A percentile compares a stretch with the other conserved stretches of the same genome.
Evolutionary conservation across 805 yeast genomes (phyloP).

Genomic region (Monosporozyma aerobia): DNA sequence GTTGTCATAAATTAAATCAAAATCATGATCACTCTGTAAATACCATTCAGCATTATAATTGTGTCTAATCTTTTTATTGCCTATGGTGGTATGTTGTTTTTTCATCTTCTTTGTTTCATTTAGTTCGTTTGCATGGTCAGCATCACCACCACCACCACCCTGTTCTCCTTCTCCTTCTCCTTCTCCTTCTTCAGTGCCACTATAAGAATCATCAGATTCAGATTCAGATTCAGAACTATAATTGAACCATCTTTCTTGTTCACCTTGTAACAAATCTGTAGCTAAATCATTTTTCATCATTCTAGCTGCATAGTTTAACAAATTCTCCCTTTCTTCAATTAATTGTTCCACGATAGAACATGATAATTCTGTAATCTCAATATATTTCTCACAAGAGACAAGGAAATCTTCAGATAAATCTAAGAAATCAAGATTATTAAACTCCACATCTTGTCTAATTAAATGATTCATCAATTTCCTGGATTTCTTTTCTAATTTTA

Average conservation of each 20-base stretch:
- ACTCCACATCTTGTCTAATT: conserved; percentile 37
- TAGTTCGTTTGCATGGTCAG: neutral
- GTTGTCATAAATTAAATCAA: conserved; percentile 49
- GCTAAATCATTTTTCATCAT: conserved; percentile 68
- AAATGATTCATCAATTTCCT: conserved; percentile 39
- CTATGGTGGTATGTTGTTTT: neutral
- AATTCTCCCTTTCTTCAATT: conserved; percentile 60
- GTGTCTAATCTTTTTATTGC: neutral
- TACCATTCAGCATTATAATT: conserved; percentile 52
- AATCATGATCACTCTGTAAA: conserved; percentile 57
- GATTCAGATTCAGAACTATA: conserved; percentile 22
- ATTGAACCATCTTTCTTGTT: conserved; percentile 31
- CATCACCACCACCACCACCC: neutral
- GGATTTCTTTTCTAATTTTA: conserved; percentile 18
- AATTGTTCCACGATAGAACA: conserved; percentile 43
- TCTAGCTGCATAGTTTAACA: conserved; percentile 64
- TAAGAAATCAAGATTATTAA: conserved; percentile 29
- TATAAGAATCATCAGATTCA: conserved; percentile 10
- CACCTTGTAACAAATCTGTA: conserved; percentile 45
- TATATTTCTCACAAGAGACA: conserved; percentile 27
- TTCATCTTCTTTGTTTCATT: conserved; percentile 11
- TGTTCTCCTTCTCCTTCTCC: neutral
- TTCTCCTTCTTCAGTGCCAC: conserved; percentile 1
- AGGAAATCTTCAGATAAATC: conserved; percentile 26
- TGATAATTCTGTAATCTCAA: conserved; percentile 30